Conservation (phyloP, 495 filamentous ascomycete species). For the Aspergillus cristatus region DNA sequence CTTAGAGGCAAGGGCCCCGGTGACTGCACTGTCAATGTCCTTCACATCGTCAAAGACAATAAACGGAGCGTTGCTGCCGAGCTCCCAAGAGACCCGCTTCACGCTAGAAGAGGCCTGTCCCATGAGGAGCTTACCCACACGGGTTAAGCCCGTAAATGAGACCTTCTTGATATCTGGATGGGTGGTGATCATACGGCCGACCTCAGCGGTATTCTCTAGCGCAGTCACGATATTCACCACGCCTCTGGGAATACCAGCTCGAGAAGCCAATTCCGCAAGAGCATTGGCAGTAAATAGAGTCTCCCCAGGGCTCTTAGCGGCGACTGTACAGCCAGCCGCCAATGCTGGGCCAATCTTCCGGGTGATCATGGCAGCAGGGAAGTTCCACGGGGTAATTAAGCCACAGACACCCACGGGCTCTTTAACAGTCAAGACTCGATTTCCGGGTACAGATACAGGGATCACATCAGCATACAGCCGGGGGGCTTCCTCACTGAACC, state of each 20-base stretch:
- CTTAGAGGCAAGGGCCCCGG: constrained; percentile 51
- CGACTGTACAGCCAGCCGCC: constrained; percentile 12
- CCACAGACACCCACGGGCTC: constrained; percentile 25
- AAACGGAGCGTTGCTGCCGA: constrained; percentile 88
- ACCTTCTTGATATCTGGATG: constrained; percentile 68
- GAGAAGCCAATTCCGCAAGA: constrained; percentile 3
- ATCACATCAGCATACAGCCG: constrained; percentile 63
- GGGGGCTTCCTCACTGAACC: constrained; percentile 69
- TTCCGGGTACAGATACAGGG: constrained; percentile 41
- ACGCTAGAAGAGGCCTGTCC: constrained; percentile 69
- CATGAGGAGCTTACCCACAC: constrained; percentile 79
- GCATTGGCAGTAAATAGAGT: constrained; percentile 9
- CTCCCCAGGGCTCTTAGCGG: constrained; percentile 7
- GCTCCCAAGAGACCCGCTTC: constrained; percentile 80
- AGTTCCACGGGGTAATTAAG: constrained; percentile 29
- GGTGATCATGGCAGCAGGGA: constrained; percentile 14
- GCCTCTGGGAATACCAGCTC: constrained; percentile 7
- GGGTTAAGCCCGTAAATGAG: constrained; percentile 82
- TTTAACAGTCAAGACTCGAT: constrained; percentile 15
- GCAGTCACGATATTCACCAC: constrained; percentile 12
- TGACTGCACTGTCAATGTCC: constrained; percentile 67
- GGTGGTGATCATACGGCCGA: constrained; percentile 63
- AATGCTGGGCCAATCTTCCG: constrained; percentile 17
- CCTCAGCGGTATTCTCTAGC: constrained; percentile 30
- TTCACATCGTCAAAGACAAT: constrained; percentile 85